Conservation (phyloP, 495 filamentous ascomycete species). For the Podospora sp. region DNA sequence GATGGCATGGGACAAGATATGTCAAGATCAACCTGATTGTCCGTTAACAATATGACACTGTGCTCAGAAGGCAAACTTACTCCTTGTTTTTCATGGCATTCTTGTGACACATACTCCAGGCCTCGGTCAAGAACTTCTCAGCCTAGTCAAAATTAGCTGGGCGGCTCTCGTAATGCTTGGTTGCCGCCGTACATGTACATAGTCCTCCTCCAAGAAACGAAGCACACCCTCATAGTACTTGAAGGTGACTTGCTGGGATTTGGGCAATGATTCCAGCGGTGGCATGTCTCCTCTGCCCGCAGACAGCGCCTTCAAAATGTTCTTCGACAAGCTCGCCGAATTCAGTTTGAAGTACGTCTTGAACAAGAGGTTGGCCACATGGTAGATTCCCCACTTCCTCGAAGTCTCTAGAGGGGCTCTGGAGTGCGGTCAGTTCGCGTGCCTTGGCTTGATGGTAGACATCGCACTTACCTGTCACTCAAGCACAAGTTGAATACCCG, state of each 20-base stretch:
- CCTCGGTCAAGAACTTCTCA: slow-evolving; percentile 75
- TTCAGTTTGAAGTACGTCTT: slow-evolving; percentile 98
- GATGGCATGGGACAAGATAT: slow-evolving; percentile 88
- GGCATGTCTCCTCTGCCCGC: slow-evolving; percentile 82
- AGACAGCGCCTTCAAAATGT: slow-evolving; percentile 77
- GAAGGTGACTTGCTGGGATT: slow-evolving; percentile 91
- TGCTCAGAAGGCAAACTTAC: slow-evolving; percentile 47
- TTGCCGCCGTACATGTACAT: slow-evolving; percentile 59
- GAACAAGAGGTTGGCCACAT: slow-evolving; percentile 89
- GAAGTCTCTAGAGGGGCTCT: slow-evolving; percentile 87
- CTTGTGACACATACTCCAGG: slow-evolving; percentile 75
- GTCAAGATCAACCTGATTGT: slow-evolving; percentile 78
- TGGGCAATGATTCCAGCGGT: slow-evolving; percentile 70
- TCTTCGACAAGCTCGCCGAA: slow-evolving; percentile 84
- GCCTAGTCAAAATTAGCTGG: slow-evolving; percentile 55
- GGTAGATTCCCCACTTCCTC: slow-evolving; percentile 95
- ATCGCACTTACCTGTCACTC: slow-evolving; percentile 73
- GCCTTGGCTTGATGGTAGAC: not conserved
- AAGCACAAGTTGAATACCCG: slow-evolving; percentile 86
- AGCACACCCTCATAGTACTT: slow-evolving; percentile 93
- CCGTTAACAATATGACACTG: slow-evolving; percentile 18
- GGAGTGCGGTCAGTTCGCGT: slow-evolving; percentile 19
- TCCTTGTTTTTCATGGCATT: slow-evolving; percentile 74
- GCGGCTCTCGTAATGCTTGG: not conserved
- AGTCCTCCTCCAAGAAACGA: slow-evolving; percentile 89